Evolutionary conservation across 495 filamentous ascomycete species (phyloP).

Genomic region (Amphirosellinia nigrospora): DNA sequence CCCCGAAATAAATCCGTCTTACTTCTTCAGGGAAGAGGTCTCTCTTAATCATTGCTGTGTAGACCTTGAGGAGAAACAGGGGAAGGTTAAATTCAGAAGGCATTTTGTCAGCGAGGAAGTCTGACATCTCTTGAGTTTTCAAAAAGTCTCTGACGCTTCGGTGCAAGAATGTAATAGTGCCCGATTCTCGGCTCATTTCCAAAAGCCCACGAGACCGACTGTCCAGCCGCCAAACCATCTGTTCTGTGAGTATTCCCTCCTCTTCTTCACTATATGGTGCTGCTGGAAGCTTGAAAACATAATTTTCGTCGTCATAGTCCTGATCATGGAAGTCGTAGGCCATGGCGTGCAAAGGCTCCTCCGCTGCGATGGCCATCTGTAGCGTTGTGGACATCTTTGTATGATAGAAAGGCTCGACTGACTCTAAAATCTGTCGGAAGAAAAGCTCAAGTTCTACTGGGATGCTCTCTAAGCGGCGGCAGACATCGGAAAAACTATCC

Average conservation of each 20-base stretch:
- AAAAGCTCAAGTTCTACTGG: not conserved
- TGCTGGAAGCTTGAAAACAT: not conserved
- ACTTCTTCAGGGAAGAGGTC: not conserved
- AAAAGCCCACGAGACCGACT: not conserved
- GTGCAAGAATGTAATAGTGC: not conserved
- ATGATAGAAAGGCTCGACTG: not conserved
- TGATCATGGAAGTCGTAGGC: not conserved
- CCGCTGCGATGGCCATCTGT: not conserved
- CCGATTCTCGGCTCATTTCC: not conserved
- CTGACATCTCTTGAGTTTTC: not conserved
- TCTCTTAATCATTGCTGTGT: not conserved
- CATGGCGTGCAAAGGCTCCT: not conserved
- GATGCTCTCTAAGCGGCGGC: not conserved
- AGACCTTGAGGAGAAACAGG: not conserved
- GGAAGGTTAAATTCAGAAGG: not conserved
- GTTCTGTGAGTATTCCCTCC: not conserved
- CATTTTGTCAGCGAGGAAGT: not conserved
- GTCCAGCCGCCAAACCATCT: not conserved
- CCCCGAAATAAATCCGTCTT: not conserved
- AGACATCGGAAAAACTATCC: not conserved
- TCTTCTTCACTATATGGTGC: not conserved
- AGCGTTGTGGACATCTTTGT: not conserved
- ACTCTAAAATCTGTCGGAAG: not conserved
- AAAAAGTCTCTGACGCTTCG: not conserved
- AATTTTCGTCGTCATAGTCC: not conserved